Base-by-base conservation (phyloP, 768 basidiomycete species). In the Leccinum longicurvipes region DNA sequence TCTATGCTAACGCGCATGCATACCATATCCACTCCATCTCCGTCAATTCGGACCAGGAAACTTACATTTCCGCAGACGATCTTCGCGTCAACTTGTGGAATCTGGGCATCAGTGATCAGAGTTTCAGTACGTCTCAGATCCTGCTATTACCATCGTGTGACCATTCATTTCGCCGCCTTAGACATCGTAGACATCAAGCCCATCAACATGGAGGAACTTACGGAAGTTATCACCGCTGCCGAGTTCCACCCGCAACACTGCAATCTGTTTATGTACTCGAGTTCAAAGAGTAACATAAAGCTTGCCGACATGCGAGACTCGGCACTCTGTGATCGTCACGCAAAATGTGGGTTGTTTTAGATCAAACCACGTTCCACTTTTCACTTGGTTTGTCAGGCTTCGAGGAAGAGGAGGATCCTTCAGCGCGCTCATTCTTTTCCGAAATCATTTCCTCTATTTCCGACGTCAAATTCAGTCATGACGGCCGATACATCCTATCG, bases 101-200 rank as follows among this genome's bases (percentile, higher is more conserved):
- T 72, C 79, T 99, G 60, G 91, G 93, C 69, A 98, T 98, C 73
- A 93, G 91, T 62, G 95, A 99, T 77, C 94, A 97, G 76, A 97
- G 94, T 72, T 99, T 99, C 74, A 99, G 97, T 98, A 62, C 73
- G 94, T 82, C 39, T 51, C 50, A 32, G 47, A 60, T 55, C 45
- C 15, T 6, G 11, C 31, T n/a, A 15, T 36, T 34, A 28, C 39
- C 34, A 45, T 60, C 50, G 39, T 28, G 31, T 39, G 55, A 50
- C 51, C 36, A 46, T 47, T 47, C 46, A 58, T 51, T 31, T 28
- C 27, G 27, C 23, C 27, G 19, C 50, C 12, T 64, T 42, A 99
- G 97, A 99, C 75, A 98, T 99, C 67, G 95, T 99, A 60, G 97
- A 99, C 73, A 98, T 99, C 83, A 99, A 99, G 72, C 97, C 97